Evolutionary conservation across 2,329 filamentous ascomycete genomes (phyloP).

Genomic region (Elsinoe fawcettii): DNA sequence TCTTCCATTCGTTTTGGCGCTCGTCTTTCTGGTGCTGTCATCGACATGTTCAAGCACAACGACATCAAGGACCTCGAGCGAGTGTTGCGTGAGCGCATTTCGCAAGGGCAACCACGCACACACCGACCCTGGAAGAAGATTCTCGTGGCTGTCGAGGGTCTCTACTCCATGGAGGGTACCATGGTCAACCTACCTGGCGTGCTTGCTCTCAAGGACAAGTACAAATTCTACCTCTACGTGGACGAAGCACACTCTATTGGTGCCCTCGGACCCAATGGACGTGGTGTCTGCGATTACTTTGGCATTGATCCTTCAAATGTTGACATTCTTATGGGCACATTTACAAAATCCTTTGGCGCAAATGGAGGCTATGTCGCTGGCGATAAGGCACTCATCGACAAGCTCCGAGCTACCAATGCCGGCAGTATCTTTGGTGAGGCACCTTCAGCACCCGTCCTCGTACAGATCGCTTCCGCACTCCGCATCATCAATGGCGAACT

Average conservation of each 20-base stretch:
- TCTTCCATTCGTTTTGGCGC: constrained; percentile 94
- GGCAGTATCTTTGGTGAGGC: constrained; percentile 82
- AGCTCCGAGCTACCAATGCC: constrained; percentile 77
- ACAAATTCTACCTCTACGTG: constrained; percentile 94
- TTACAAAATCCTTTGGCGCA: constrained; percentile 97
- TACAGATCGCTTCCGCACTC: constrained; percentile 81
- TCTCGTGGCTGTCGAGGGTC: constrained; percentile 85
- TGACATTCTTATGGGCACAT: constrained; percentile 94
- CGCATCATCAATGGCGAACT: constrained; percentile 85
- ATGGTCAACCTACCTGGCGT: constrained; percentile 96
- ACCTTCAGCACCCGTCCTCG: constrained; percentile 76
- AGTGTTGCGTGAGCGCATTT: constrained; percentile 82
- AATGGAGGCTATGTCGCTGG: constrained; percentile 94
- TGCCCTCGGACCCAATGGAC: constrained; percentile 77
- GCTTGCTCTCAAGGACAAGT: constrained; percentile 79
- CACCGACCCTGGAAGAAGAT: constrained; percentile 99
- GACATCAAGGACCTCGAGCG: constrained; percentile 83
- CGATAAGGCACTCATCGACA: constrained; percentile 85
- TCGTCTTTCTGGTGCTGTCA: constrained; percentile 87
- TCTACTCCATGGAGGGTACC: constrained; percentile 99
- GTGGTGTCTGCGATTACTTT: constrained; percentile 97
- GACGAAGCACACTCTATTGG: constrained; percentile 96
- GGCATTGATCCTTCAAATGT: constrained; percentile 78
- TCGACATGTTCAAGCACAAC: constrained; percentile 96
- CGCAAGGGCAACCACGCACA: constrained; percentile 94